phyloP scores from a whole-genome alignment of 1,139 yeast genomes.

The Debaryomycetaceae sp. region DNA sequence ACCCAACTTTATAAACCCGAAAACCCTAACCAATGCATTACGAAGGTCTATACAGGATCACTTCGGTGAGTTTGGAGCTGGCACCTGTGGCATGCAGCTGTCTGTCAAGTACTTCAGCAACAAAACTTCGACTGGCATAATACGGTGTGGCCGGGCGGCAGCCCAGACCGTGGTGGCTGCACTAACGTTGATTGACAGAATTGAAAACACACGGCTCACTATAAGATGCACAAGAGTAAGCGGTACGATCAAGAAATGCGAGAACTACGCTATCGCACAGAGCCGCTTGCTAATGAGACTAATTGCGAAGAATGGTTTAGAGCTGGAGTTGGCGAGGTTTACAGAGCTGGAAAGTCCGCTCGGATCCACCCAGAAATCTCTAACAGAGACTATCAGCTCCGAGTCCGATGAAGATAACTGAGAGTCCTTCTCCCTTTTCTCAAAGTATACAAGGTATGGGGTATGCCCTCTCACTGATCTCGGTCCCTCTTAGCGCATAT shows the following conservation, averaged over 20 bases:
- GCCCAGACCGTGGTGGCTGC: slow-evolving; percentile 59
- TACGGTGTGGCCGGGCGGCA: slow-evolving; percentile 64
- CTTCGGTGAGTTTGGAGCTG: slow-evolving; percentile 76
- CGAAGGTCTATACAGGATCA: slow-evolving; percentile 42
- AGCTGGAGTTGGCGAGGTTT: background rate
- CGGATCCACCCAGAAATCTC: too few species aligned
- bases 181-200: slow-evolving; percentile 45
- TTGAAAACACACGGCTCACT: slow-evolving; percentile 45
- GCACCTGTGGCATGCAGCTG: slow-evolving; percentile 51
- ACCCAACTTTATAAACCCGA: slow-evolving; percentile 31
- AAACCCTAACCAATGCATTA: slow-evolving; percentile 40
- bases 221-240: slow-evolving; percentile 61
- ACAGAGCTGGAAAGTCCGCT: too few species aligned
- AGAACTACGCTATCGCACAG: slow-evolving; percentile 47
- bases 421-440: too few species aligned
- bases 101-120: slow-evolving; percentile 71
- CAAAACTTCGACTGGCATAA: slow-evolving; percentile 74
- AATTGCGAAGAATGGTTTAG: slow-evolving; percentile 6
- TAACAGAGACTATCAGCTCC: too few species aligned
- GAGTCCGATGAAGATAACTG: too few species aligned
- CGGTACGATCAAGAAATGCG: slow-evolving; percentile 85
- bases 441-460: too few species aligned
- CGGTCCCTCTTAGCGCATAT: too few species aligned
- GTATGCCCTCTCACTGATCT: too few species aligned
- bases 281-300: slow-evolving; percentile 31